A percentile compares a stretch with the other conserved stretches of the same genome.
These are phyloP conservation scores for Candida tibetensis DNA, from an alignment of 805 yeast genomes.

Conservation along the genomic window DNA sequence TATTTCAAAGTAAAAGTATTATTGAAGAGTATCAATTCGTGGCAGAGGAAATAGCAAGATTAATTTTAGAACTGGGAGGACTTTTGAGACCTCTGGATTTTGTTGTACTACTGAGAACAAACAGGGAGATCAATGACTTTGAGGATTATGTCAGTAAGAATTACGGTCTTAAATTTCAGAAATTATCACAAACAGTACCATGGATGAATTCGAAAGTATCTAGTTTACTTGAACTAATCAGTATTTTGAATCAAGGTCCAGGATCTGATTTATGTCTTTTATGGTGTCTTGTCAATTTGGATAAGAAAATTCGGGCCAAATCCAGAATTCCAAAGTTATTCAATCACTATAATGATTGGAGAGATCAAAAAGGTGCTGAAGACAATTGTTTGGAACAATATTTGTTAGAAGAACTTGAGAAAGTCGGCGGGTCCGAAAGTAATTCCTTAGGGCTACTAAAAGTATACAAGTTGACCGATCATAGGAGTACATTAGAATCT, in stretches of 20 bases:
- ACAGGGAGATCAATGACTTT: conserved; percentile 44
- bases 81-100: conserved; percentile 46
- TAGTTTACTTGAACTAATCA: conserved; percentile 48
- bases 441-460: background rate
- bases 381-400: conserved; percentile 5
- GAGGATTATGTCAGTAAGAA: conserved; percentile 28
- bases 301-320: conserved; percentile 20
- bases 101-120: conserved; percentile 52
- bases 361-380: background rate
- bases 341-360: conserved; percentile 14
- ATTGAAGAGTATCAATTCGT: conserved; percentile 44
- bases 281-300: conserved; percentile 25
- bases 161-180: conserved; percentile 43
- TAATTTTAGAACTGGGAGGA: conserved; percentile 42
- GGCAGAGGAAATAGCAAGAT: conserved; percentile 41
- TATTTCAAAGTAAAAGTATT: conserved; percentile 14
- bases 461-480: conserved; percentile 11
- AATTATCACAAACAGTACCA: conserved; percentile 44
- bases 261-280: conserved; percentile 34
- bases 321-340: conserved; percentile 28
- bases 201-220: conserved; percentile 50
- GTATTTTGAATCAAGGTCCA: conserved; percentile 32
- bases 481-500: conserved; percentile 12
- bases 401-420: conserved; percentile 11
- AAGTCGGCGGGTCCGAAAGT: background rate